These are phyloP conservation scores for Xylariomycetidae sp. DNA, from an alignment of 2,329 filamentous ascomycete genomes.

Conservation along the genomic window DNA sequence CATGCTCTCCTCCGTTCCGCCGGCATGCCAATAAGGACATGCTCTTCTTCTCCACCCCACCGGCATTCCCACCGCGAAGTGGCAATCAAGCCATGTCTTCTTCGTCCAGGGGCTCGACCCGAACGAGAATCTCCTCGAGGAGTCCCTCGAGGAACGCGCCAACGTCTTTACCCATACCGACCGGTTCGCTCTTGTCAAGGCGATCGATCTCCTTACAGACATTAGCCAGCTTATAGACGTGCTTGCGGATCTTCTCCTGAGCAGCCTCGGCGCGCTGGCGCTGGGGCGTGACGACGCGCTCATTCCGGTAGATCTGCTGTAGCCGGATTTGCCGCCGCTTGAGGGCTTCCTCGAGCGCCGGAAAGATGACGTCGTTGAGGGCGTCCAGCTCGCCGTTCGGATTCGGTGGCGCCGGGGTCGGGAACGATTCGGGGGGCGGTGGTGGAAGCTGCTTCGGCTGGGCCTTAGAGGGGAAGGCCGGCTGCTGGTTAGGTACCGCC, in stretches of 20 bases:
- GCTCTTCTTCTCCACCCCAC: no score
- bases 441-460: constrained; percentile 40
- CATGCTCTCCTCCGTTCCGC: no score
- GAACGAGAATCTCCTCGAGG: constrained; percentile 85
- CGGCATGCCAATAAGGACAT: no score
- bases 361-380: constrained; percentile 84
- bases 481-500: constrained; percentile 25
- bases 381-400: constrained; percentile 72
- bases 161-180: constrained; percentile 90
- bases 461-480: constrained; percentile 50
- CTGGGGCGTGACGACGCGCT: constrained; percentile 49
- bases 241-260: constrained; percentile 74
- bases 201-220: constrained; percentile 87
- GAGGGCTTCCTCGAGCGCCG: constrained; percentile 84
- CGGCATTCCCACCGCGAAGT: no score
- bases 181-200: constrained; percentile 77
- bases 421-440: constrained; percentile 44
- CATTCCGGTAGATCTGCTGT: constrained; percentile 43
- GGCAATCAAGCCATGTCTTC: constrained; percentile 37
- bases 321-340: constrained; percentile 66
- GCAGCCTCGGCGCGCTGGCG: constrained; percentile 64
- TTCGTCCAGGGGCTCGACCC: constrained; percentile 83
- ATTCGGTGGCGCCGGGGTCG: constrained; percentile 49
- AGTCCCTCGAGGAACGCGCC: constrained; percentile 85
- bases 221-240: constrained; percentile 76